A percentile compares a stretch with the other conserved stretches of the same genome.
phyloP scores from a whole-genome alignment of 2,329 filamentous ascomycete species.

The Phaeosphaeria sp. region DNA sequence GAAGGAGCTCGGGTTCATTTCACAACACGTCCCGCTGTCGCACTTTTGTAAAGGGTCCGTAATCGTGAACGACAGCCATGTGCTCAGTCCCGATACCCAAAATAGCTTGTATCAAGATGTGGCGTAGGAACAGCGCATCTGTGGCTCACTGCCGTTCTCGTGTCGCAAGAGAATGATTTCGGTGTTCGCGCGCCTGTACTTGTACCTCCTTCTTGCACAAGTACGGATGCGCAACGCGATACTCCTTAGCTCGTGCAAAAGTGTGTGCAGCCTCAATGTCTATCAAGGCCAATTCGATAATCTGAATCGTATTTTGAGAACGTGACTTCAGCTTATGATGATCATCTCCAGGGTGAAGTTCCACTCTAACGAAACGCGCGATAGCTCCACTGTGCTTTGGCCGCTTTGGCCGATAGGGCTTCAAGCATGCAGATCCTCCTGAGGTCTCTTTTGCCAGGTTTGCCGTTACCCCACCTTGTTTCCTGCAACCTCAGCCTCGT shows the following conservation, averaged over 20 bases:
- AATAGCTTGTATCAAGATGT: not conserved
- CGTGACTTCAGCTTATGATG: not conserved
- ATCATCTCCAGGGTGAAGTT: slow-evolving; percentile 1
- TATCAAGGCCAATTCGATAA: not conserved
- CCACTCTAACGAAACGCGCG: not conserved
- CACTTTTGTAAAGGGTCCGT: not conserved
- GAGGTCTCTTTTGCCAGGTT: not conserved
- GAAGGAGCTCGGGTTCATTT: not conserved
- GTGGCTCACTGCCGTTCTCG: not conserved
- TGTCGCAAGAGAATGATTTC: not conserved
- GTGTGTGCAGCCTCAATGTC: not conserved
- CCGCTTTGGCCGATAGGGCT: not conserved
- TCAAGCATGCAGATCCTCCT: not conserved
- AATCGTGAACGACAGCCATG: not conserved
- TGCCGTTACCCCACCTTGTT: not conserved
- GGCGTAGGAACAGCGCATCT: slow-evolving; percentile 1
- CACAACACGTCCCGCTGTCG: not conserved
- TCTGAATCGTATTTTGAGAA: not conserved
- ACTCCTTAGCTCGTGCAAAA: not conserved
- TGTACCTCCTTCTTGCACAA: not conserved
- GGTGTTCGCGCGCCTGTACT: not conserved
- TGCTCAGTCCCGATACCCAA: not conserved
- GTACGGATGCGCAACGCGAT: not conserved
- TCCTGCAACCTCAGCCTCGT: not conserved
- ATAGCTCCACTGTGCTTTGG: not conserved